phyloP scores from a whole-genome alignment of 2,329 filamentous ascomycete species.

The Trichophyton equinum region DNA sequence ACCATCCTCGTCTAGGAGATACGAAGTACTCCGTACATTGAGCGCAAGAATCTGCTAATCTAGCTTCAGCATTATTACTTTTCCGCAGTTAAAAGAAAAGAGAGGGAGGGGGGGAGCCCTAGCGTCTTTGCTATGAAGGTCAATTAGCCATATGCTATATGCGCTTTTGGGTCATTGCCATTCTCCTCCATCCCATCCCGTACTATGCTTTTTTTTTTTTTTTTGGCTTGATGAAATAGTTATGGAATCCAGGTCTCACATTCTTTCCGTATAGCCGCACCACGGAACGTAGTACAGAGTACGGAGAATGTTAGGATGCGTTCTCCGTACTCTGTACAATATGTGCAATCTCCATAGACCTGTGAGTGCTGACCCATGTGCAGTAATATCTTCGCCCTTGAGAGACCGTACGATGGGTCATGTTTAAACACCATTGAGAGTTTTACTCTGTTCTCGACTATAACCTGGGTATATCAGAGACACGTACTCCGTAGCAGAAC shows the following conservation, averaged over 20 bases:
- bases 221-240: neutral
- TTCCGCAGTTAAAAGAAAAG: too few species aligned
- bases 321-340: neutral
- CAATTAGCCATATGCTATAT: neutral
- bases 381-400: neutral
- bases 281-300: neutral
- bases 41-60: too few species aligned
- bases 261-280: neutral
- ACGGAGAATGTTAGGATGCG: neutral
- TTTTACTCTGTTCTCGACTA: neutral
- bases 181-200: neutral
- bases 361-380: neutral
- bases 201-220: neutral
- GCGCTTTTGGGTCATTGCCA: neutral
- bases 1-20: too few species aligned
- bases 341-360: neutral
- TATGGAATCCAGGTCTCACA: neutral
- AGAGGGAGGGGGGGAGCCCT: too few species aligned
- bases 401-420: neutral
- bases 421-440: neutral
- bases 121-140: neutral
- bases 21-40: too few species aligned
- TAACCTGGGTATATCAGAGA: neutral
- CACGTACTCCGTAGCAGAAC: neutral
- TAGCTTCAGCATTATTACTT: too few species aligned